Base-by-base conservation (phyloP, 768 basidiomycete genomes). In the Tulasnella sp. region DNA sequence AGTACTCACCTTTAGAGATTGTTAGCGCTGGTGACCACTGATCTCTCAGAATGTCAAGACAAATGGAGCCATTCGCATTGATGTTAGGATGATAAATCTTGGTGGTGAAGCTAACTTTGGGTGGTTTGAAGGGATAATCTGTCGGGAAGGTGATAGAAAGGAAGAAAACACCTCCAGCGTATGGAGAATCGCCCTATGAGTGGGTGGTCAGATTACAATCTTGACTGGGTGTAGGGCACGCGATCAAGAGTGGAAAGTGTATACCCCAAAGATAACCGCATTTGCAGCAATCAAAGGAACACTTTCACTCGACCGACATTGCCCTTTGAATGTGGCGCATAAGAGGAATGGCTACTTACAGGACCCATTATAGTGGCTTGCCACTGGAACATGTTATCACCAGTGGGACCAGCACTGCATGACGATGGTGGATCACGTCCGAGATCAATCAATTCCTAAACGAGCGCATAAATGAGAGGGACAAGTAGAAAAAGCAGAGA, bases 61-160 rank as follows among this genome's bases (percentile, higher is more conserved):
- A 99, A 68, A 99, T 98, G 57, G 89, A 92, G 35, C 95, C 95
- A 63, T 99, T 99, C 60, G 93, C 88, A 66, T 99, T 99, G 90
- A 99, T 96, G 75, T 98, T 98, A 31, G 93, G 93, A 69, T 98
- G 93, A 68, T 96, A 98, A 61, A 96, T 96, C 85, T 95, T 96
- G 64, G 95, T 98, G 59, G 90, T 93, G 69, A 99, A 99, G 73
- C 83, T 83, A 70, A 99, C 90, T 78, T 99, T 99, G 69, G 95
- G 95, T 37, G 95, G 95, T 72, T 98, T 96, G 83, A 98, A 98
- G 22, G 95, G 95, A 73, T 99, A 99, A 68, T 99, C 93, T 68
- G 85, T 88, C 41, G 89, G 88, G 76, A 91, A 91, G 37, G 75
- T 78, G 66, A 93, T 91, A 43, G 83, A 81, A 41, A 92, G 79